Evolutionary conservation across 345 rosid genomes (phyloP).

Genomic region (Citrus glauca): DNA sequence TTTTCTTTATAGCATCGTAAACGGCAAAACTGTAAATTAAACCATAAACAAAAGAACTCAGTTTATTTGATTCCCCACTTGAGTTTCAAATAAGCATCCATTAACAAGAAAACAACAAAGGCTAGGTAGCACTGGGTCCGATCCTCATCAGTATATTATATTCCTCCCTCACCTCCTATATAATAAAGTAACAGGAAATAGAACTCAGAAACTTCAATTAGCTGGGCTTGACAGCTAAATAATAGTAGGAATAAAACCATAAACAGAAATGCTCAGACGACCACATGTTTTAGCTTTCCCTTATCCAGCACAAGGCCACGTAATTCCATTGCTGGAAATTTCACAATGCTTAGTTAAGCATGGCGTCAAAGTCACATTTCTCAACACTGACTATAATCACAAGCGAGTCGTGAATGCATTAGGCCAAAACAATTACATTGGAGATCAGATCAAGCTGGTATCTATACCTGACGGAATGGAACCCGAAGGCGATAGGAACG

Average conservation of each 20-base stretch:
- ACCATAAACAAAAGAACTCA: background rate
- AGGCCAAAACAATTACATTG: too few relatives aligned
- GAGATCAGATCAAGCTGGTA: background rate
- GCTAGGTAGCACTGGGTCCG: background rate
- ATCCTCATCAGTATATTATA: too few relatives aligned
- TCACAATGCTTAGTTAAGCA: background rate
- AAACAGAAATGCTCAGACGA: background rate
- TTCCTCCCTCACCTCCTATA: background rate
- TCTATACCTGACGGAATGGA: background rate
- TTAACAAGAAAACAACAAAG: background rate
- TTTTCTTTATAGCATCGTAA: background rate
- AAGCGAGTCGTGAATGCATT: background rate
- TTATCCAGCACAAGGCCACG: slow-evolving; percentile 2
- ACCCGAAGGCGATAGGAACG: background rate
- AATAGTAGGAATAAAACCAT: background rate
- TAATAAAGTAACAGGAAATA: background rate
- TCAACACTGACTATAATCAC: background rate
- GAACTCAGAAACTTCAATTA: background rate
- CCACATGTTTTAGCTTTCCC: background rate
- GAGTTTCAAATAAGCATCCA: background rate
- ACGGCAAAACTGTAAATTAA: background rate
- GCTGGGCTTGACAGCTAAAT: background rate
- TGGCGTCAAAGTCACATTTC: background rate
- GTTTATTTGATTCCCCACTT: background rate
- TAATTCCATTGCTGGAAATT: background rate